Conservation (phyloP, 2,329 filamentous ascomycete genomes). For the Ascochyta clinopodiicola region DNA sequence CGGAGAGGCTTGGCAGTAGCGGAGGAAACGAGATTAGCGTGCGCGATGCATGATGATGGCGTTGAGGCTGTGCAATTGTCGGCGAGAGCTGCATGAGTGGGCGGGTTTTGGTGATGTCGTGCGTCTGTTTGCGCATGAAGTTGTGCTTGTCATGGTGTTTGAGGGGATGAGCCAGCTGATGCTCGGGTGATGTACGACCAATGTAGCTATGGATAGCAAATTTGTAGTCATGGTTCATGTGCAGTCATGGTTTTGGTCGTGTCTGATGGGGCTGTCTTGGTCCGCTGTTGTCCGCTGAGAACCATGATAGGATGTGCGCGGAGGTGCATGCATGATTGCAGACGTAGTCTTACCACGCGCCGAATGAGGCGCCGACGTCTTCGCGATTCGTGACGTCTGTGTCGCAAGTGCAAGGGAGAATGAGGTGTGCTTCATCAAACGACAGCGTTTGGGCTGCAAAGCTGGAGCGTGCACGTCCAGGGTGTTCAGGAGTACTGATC, state of each 20-base stretch:
- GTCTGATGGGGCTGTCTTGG: background rate
- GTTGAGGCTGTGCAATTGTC: constrained; percentile 41
- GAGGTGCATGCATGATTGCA: constrained; percentile 29
- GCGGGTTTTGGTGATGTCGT: constrained; percentile 12
- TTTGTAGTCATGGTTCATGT: background rate
- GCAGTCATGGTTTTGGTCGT: background rate
- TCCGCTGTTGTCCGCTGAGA: constrained; percentile 13
- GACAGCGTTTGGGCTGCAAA: constrained; percentile 23
- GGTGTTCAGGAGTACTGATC: constrained; percentile 16
- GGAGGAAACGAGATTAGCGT: constrained; percentile 24
- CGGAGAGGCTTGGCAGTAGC: constrained; percentile 16
- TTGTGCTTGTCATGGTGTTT: constrained; percentile 6
- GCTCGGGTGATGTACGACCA: constrained; percentile 11
- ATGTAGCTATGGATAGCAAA: background rate
- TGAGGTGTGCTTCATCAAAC: constrained; percentile 25
- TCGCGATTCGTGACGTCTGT: constrained; percentile 20
- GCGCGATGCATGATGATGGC: constrained; percentile 39
- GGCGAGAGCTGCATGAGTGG: constrained; percentile 23
- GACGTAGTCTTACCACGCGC: constrained; percentile 21
- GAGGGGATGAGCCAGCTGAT: constrained; percentile 13
- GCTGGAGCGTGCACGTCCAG: constrained; percentile 14
- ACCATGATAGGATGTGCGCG: constrained; percentile 19
- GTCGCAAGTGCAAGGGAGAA: constrained; percentile 12
- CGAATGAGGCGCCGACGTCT: constrained; percentile 22
- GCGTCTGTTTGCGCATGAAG: constrained; percentile 8